These are phyloP conservation scores for Saccharomycopsis fermentans DNA, from an alignment of 805 yeast genomes.

Conservation along the genomic window DNA sequence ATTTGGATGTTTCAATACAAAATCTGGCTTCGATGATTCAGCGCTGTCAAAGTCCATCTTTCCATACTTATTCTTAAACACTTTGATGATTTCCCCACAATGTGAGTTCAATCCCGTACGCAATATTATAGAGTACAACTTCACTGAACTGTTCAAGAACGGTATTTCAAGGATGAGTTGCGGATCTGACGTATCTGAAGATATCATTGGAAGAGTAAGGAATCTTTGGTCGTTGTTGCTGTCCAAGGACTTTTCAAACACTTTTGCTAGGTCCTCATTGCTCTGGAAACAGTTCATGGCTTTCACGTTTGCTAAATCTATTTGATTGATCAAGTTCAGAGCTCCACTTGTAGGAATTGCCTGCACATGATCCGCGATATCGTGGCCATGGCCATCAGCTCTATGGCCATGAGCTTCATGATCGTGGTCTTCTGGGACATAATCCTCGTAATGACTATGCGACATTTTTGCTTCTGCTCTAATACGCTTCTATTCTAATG, in stretches of 20 bases:
- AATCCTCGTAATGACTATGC: background rate
- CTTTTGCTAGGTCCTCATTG: conserved; percentile 30
- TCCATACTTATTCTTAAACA: conserved; percentile 56
- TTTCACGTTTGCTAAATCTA: conserved; percentile 48
- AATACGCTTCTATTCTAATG: too few species aligned
- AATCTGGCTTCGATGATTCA: conserved; percentile 37
- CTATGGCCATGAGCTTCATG: conserved; percentile 20
- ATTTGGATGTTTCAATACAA: conserved; percentile 51
- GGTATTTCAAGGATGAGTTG: conserved; percentile 74
- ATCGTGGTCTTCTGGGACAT: background rate
- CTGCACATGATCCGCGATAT: conserved; percentile 31
- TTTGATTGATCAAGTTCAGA: conserved; percentile 54
- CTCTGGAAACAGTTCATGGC: conserved; percentile 54
- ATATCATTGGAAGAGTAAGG: conserved; percentile 30
- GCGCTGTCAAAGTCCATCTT: conserved; percentile 66
- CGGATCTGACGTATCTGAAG: conserved; percentile 65
- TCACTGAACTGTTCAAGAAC: conserved; percentile 57
- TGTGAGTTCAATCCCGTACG: conserved; percentile 48
- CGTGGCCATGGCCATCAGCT: conserved; percentile 30
- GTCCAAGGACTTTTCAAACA: conserved; percentile 35
- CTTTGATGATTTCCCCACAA: conserved; percentile 60
- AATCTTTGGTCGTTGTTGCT: conserved; percentile 39
- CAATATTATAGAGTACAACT: conserved; percentile 61
- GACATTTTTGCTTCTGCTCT: background rate
- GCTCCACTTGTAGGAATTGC: conserved; percentile 63